Conservation (phyloP, 371 early-diverging fungal genomes). For the Mucor lusitanicus region DNA sequence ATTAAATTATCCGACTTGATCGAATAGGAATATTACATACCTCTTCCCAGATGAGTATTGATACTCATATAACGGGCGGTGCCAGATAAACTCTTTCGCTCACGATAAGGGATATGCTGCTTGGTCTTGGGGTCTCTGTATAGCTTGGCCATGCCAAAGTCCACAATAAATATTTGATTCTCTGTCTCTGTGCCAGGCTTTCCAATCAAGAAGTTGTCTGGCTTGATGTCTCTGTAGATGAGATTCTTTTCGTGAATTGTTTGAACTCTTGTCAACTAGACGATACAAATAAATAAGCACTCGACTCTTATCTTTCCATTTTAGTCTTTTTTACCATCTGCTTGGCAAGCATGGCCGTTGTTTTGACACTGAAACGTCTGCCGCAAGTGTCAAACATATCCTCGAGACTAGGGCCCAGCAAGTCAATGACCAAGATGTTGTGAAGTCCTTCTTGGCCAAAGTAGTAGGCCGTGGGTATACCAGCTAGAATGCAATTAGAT, state of each 20-base stretch:
- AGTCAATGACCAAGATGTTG: conserved; percentile 92
- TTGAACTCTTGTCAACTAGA: conserved; percentile 84
- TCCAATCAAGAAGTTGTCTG: conserved; percentile 98
- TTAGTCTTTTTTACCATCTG: conserved; percentile 72
- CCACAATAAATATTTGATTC: conserved; percentile 80
- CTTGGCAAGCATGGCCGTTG: conserved; percentile 93
- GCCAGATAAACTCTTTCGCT: conserved; percentile 92
- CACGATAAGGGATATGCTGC: conserved; percentile 92
- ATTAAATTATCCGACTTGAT: conserved; percentile 1
- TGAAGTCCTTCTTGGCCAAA: conserved; percentile 96
- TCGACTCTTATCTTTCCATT: background rate
- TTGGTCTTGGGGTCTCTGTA: conserved; percentile 92
- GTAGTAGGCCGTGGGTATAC: conserved; percentile 88
- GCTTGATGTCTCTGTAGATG: conserved; percentile 99
- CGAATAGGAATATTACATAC: too few species aligned
- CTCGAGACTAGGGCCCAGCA: conserved; percentile 94
- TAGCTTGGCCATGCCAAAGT: conserved; percentile 98
- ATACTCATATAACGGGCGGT: conserved; percentile 98
- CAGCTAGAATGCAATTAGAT: conserved; percentile 40
- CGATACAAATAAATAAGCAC: background rate
- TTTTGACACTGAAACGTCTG: conserved; percentile 87
- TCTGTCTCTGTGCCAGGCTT: conserved; percentile 66
- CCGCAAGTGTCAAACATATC: conserved; percentile 95
- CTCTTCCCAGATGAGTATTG: too few species aligned
- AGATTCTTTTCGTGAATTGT: conserved; percentile 91